Percentiles rank a stretch among this genome's conserved stretches.
Evolutionary conservation across 345 rosid species (phyloP).

Genomic region (Euclidium syriacum): DNA sequence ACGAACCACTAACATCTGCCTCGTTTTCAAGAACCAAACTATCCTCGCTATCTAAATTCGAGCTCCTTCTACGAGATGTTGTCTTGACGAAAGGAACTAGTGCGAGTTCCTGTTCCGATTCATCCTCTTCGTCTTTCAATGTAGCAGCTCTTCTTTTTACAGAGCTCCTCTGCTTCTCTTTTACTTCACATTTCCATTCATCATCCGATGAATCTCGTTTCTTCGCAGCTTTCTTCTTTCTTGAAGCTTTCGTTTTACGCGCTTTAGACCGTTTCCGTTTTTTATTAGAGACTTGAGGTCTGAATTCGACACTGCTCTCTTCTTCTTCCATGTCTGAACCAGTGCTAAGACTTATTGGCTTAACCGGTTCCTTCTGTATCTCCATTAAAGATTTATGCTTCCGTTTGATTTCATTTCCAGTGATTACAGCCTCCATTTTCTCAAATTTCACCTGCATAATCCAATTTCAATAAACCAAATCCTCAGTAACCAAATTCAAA

Average conservation of each 20-base stretch:
- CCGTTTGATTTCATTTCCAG: conserved; percentile 1
- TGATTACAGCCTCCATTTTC: conserved; percentile 1
- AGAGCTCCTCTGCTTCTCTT: conserved; percentile 19
- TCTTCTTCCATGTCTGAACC: conserved; percentile 14
- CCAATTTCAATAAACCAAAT: conserved; percentile 2
- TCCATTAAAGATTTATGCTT: not conserved
- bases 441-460: conserved; percentile 1
- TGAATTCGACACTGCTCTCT: not conserved
- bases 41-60: not conserved
- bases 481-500: not conserved
- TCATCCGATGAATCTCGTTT: not conserved
- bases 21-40: not conserved
- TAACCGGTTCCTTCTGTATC: not conserved
- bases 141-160: conserved; percentile 1
- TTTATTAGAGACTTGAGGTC: not conserved
- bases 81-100: not conserved
- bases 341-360: conserved; percentile 20
- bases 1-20: not conserved
- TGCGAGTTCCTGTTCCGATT: not conserved
- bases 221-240: conserved; percentile 4
- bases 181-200: not conserved
- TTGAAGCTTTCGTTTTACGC: not conserved
- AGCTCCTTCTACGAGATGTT: not conserved
- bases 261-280: conserved; percentile 24
- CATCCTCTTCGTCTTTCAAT: not conserved